These are phyloP conservation scores for Aquanectria penicillioides DNA, from an alignment of 2,329 filamentous ascomycete genomes.

Conservation along the genomic window DNA sequence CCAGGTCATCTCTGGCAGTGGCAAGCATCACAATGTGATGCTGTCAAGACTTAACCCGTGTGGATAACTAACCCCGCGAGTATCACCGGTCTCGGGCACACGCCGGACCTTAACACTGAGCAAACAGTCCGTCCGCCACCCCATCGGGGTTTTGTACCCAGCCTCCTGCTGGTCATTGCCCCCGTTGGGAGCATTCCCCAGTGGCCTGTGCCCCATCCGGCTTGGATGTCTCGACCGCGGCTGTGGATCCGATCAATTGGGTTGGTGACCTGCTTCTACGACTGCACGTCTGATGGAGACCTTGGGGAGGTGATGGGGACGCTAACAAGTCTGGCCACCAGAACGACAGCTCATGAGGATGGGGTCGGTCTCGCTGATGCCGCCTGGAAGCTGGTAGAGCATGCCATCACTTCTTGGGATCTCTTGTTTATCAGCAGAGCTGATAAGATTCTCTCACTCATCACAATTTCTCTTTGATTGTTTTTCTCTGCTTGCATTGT, in stretches of 20 bases:
- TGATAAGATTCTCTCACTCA: conserved; percentile 7
- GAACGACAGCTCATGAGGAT: conserved; percentile 13
- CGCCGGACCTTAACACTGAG: conserved; percentile 22
- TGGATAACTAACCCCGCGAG: conserved; percentile 12
- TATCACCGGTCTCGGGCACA: conserved; percentile 27
- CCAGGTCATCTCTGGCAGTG: conserved; percentile 1
- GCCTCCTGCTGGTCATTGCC: conserved; percentile 27
- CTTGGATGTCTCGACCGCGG: conserved; percentile 33
- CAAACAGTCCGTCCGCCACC: conserved; percentile 5
- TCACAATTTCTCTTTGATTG: conserved; percentile 2
- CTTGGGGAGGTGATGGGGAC: conserved; percentile 16
- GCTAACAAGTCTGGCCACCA: conserved; percentile 23
- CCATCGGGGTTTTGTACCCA: conserved; percentile 17
- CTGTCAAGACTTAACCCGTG: neutral
- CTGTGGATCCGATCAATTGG: conserved; percentile 33
- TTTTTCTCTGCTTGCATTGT: neutral
- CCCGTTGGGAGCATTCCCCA: conserved; percentile 31
- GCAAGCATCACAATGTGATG: conserved; percentile 3
- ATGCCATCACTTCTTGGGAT: conserved; percentile 24
- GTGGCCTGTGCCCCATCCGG: conserved; percentile 23
- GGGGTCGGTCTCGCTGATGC: conserved; percentile 7
- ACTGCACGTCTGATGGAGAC: conserved; percentile 10
- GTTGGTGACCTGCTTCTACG: neutral
- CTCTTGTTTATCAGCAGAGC: conserved; percentile 15
- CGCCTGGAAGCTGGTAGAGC: conserved; percentile 21